These are phyloP conservation scores for Anethum foeniculum DNA, from an alignment of 140 eudicot genomes.

Conservation along the genomic window DNA sequence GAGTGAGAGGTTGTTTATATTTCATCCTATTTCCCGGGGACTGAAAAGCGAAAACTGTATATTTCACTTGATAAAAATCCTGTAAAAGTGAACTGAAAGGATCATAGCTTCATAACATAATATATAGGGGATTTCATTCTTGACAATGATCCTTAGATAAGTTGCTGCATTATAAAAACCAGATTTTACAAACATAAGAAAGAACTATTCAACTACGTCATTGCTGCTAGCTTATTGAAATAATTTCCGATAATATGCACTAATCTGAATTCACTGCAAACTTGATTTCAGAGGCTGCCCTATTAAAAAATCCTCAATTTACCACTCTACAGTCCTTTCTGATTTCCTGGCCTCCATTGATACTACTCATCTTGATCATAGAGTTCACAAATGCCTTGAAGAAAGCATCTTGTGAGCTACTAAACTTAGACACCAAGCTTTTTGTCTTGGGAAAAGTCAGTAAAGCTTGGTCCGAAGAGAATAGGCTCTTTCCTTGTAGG, in stretches of 20 bases:
- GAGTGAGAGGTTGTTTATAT: no score
- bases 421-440: slow-evolving; percentile 52
- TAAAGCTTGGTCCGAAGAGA: slow-evolving; percentile 73
- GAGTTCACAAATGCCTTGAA: slow-evolving; percentile 59
- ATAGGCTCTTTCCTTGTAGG: slow-evolving; percentile 49
- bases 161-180: no score
- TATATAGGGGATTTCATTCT: no score
- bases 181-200: no score
- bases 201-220: no score
- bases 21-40: no score
- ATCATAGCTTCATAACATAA: no score
- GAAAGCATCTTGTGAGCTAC: slow-evolving; percentile 54
- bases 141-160: no score
- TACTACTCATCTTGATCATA: slow-evolving; percentile 88
- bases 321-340: slow-evolving; percentile 61
- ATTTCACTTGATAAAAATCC: no score
- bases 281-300: not conserved
- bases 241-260: not conserved
- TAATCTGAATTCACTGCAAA: not conserved
- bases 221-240: not conserved
- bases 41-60: no score
- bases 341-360: slow-evolving; percentile 73
- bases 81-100: no score
- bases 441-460: slow-evolving; percentile 50
- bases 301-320: slow-evolving; percentile 26